These are phyloP conservation scores for Ulota crispa DNA, from an alignment of 225 moss, liverwort and hornwort species.

Conservation along the genomic window DNA sequence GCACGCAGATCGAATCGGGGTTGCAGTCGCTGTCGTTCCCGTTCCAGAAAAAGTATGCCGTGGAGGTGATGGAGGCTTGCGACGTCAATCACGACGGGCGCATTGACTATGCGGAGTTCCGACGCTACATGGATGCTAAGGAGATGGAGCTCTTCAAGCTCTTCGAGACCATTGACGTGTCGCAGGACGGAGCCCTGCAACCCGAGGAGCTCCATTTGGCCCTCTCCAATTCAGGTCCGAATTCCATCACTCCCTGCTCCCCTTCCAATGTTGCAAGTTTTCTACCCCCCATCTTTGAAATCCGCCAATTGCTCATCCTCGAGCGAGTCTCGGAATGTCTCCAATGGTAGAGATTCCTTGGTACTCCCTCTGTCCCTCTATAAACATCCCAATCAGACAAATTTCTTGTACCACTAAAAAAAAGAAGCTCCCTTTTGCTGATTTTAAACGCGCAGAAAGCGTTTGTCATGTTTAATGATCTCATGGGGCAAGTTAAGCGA, in stretches of 20 bases:
- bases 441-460: too few species aligned
- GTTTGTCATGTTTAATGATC: too few species aligned
- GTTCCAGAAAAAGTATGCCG: constrained; percentile 68
- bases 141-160: constrained; percentile 76
- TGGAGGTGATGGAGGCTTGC: constrained; percentile 73
- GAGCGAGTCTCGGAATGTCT: not conserved
- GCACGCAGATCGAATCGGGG: constrained; percentile 59
- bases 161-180: constrained; percentile 78
- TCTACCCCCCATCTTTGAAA: not conserved
- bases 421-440: too few species aligned
- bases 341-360: not conserved
- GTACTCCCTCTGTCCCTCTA: too few species aligned
- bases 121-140: constrained; percentile 76
- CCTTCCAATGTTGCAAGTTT: not conserved
- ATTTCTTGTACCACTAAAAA: too few species aligned
- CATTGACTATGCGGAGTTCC: constrained; percentile 85
- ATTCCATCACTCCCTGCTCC: not conserved
- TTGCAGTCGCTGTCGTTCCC: constrained; percentile 44
- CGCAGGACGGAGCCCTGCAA: constrained; percentile 73
- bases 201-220: constrained; percentile 77
- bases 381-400: too few species aligned
- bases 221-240: constrained; percentile 64
- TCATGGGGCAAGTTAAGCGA: too few species aligned
- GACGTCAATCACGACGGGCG: constrained; percentile 87
- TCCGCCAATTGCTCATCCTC: not conserved